These are phyloP conservation scores for Cocos nucifera DNA, from an alignment of 176 grass and related monocot genomes.

Conservation along the genomic window DNA sequence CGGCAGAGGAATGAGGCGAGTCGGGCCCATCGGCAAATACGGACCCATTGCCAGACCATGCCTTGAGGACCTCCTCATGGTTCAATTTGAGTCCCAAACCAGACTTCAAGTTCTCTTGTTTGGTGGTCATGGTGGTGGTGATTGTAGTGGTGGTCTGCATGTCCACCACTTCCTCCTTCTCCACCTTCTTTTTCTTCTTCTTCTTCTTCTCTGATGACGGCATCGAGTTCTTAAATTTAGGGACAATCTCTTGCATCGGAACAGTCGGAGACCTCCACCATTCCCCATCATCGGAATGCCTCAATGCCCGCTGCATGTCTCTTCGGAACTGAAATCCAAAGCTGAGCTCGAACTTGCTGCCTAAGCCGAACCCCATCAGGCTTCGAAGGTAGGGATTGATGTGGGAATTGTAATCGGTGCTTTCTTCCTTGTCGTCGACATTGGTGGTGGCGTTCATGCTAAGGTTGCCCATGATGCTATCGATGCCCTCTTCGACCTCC, in stretches of 20 bases:
- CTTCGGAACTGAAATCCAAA: constrained; percentile 24
- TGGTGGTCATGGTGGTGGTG: constrained; percentile 8
- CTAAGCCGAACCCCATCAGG: constrained; percentile 58
- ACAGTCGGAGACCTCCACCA: constrained; percentile 77
- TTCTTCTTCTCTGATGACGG: constrained; percentile 26
- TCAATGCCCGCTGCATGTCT: constrained; percentile 65
- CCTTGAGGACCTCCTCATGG: constrained; percentile 61
- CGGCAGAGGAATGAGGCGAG: constrained; percentile 43
- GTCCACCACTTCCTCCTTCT: constrained; percentile 17
- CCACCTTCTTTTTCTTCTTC: constrained; percentile 53
- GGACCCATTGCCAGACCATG: constrained; percentile 59
- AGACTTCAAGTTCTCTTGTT: constrained; percentile 26
- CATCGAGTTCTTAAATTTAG: constrained; percentile 20
- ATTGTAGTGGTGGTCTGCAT: constrained; percentile 1
- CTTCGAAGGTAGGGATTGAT: constrained; percentile 60
- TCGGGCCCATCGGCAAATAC: constrained; percentile 62
- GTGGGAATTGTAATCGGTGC: constrained; percentile 28
- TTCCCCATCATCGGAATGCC: constrained; percentile 56
- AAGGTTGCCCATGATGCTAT: background rate
- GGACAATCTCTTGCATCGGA: constrained; percentile 51
- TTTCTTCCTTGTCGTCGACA: constrained; percentile 19
- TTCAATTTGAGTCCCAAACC: constrained; percentile 83
- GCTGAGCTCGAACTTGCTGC: constrained; percentile 48
- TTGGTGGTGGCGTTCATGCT: constrained; percentile 22
- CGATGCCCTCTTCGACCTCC: background rate